These are phyloP conservation scores for Trichophyton equinum DNA, from an alignment of 2,329 filamentous ascomycete species.

Conservation along the genomic window DNA sequence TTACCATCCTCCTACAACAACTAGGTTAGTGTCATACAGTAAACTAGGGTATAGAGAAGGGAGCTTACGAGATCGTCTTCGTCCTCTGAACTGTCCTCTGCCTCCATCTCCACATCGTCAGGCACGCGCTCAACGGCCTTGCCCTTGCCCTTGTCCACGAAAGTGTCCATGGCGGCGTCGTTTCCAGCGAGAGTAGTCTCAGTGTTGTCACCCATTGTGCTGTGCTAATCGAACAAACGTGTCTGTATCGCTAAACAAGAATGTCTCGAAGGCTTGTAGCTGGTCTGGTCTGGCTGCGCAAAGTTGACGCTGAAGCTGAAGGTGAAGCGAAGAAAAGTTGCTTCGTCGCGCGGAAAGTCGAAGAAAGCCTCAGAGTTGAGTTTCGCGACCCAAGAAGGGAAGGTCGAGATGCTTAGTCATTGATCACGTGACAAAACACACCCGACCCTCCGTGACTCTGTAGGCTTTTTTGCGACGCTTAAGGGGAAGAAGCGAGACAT, in stretches of 20 bases:
- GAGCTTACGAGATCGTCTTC: slow-evolving; percentile 28
- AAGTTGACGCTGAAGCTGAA: too few species aligned
- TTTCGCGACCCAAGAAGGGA: too few species aligned
- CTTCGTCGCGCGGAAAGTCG: too few species aligned
- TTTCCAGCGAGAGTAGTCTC: slow-evolving; percentile 18
- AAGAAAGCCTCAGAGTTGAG: too few species aligned
- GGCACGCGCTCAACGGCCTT: slow-evolving; percentile 50
- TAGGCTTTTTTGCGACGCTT: too few species aligned
- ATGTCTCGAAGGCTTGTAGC: background rate
- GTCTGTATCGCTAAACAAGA: background rate
- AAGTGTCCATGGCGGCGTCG: slow-evolving; percentile 26
- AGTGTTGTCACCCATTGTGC: slow-evolving; percentile 26
- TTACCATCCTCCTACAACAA: background rate
- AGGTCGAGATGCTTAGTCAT: too few species aligned
- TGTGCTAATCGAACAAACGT: background rate
- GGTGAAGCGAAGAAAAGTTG: too few species aligned
- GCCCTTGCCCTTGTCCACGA: slow-evolving; percentile 72
- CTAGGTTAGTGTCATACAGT: background rate
- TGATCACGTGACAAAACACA: too few species aligned
- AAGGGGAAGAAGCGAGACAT: too few species aligned
- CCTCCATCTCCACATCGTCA: slow-evolving; percentile 57
- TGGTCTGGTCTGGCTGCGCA: too few species aligned
- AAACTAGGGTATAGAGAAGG: background rate
- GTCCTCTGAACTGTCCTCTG: slow-evolving; percentile 50
- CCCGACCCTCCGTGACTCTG: too few species aligned